These are phyloP conservation scores for Echeveria elegans DNA, from an alignment of 164 flowering plant genomes.

Conservation along the genomic window DNA sequence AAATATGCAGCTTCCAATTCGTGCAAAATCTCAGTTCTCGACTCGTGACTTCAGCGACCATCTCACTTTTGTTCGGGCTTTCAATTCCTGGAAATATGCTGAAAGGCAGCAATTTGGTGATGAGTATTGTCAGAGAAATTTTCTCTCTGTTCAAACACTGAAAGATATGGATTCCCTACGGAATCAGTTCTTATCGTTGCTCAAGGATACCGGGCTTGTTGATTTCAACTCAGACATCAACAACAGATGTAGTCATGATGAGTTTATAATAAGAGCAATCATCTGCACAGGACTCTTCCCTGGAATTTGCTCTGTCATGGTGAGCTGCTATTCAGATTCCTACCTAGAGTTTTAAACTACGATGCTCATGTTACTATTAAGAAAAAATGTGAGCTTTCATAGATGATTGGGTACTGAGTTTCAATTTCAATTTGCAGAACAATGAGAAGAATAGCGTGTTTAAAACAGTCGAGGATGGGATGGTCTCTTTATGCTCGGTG, in stretches of 20 bases:
- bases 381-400: neutral
- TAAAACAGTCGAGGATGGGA: slow-evolving; percentile 98
- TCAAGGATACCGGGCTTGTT: slow-evolving; percentile 65
- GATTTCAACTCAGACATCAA: slow-evolving; percentile 28
- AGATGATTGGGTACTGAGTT: neutral
- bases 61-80: slow-evolving; percentile 78
- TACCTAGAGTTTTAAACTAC: neutral
- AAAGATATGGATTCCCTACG: slow-evolving; percentile 85
- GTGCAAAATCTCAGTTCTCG: slow-evolving; percentile 77
- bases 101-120: slow-evolving; percentile 25
- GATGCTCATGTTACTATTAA: neutral
- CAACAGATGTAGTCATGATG: slow-evolving; percentile 66
- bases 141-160: slow-evolving; percentile 80
- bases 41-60: slow-evolving; percentile 68
- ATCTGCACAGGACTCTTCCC: slow-evolving; percentile 91
- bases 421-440: slow-evolving; percentile 37
- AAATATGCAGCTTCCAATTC: slow-evolving; percentile 65
- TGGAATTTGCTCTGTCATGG: slow-evolving; percentile 89
- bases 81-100: slow-evolving; percentile 75
- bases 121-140: slow-evolving; percentile 88
- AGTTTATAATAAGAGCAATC: slow-evolving; percentile 67
- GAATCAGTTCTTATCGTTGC: slow-evolving; percentile 59
- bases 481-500: slow-evolving; percentile 72
- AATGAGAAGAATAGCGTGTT: slow-evolving; percentile 64
- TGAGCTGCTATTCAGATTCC: slow-evolving; percentile 22